A percentile compares a stretch with the other conserved stretches of the same genome.
phyloP scores from a whole-genome alignment of 805 yeast species.

The Yarrowia phangngaensis region DNA sequence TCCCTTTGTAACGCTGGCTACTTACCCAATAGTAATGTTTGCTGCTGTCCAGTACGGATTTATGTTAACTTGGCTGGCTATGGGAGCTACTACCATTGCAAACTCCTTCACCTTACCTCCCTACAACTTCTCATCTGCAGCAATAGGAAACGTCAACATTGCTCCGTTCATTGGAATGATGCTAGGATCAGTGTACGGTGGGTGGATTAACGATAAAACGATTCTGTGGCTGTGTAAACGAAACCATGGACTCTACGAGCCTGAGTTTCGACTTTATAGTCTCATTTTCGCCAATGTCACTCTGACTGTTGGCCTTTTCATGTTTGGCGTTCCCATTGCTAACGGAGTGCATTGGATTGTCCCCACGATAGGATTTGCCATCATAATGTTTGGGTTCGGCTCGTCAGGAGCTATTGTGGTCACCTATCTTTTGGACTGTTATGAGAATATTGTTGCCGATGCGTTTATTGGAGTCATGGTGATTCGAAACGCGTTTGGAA shows the following conservation, averaged over 20 bases:
- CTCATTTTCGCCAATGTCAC: slow-evolving; percentile 21
- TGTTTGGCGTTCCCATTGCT: slow-evolving; percentile 30
- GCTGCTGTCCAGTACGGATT: slow-evolving; percentile 24
- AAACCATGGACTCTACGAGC: slow-evolving; percentile 29
- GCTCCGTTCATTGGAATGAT: slow-evolving; percentile 27
- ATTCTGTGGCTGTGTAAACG: slow-evolving; percentile 26
- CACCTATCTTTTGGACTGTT: slow-evolving; percentile 54
- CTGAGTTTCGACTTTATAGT: slow-evolving; percentile 29
- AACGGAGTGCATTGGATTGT: slow-evolving; percentile 28
- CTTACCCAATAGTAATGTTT: slow-evolving; percentile 24
- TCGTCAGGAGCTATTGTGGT: slow-evolving; percentile 53
- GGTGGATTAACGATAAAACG: slow-evolving; percentile 26
- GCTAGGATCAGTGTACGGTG: slow-evolving; percentile 27
- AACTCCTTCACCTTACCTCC: slow-evolving; percentile 11
- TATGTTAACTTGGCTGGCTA: slow-evolving; percentile 27
- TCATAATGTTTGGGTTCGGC: slow-evolving; percentile 33
- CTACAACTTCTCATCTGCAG: slow-evolving; percentile 26
- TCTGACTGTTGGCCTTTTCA: slow-evolving; percentile 27
- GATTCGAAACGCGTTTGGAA: slow-evolving; percentile 50
- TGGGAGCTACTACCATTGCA: slow-evolving; percentile 15
- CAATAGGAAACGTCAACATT: slow-evolving; percentile 28
- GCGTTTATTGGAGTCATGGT: slow-evolving; percentile 56
- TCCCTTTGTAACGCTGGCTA: slow-evolving; percentile 11
- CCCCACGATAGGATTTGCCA: slow-evolving; percentile 29
- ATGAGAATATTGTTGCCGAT: slow-evolving; percentile 51